Evolutionary conservation across 164 flowering plant genomes (phyloP), one percentile per base, ranked within the genome.

Genomic region (Cinnamomum chago): DNA sequence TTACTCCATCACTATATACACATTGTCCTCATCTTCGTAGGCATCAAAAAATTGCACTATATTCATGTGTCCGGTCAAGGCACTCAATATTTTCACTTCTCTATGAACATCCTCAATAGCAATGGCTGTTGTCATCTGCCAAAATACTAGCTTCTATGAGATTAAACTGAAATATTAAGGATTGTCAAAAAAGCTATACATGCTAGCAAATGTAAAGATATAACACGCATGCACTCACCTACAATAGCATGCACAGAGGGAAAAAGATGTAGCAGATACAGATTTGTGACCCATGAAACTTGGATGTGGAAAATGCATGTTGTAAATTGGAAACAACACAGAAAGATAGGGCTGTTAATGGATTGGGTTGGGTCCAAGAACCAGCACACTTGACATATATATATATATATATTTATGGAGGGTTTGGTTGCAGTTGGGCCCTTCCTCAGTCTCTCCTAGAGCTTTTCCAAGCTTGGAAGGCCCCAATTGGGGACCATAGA

Each of bases 91-190:
- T 79, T 89, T 91, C 51, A 92, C 97, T 83, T 95, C 97, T 83
- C 98, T 84, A 79, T 97, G 85, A 25, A 90, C 97, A 86, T 94
- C 98, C 80, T 94, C 98, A 24, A 94, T 83, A 40, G 97, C 92
- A 79, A 94, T 92, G 71, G 94, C 93, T 50, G 98, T 95, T 2
- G 92, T 91, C 98, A 95, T 92, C 98, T 95, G 93, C 82, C 75
- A 81, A 70, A 76, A 58, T 3, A 79, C 28, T 35, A 27, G 13
- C 3, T 66, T 50, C 24, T 5, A 58, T 82, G 23, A 81, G 84
- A 81, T 65, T 13, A 52, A 50, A 7, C 50, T 20, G 51, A 73
- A 24, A 18, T 17, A n/a, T 22, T 28, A 33, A 17, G 12, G n/a
- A 5, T 3, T 27, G 4, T 55, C 5, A 55, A 55, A 15, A 55